These are phyloP conservation scores for Hymenoscyphus fructigenus DNA, from an alignment of 2,329 filamentous ascomycete genomes.

Conservation along the genomic window DNA sequence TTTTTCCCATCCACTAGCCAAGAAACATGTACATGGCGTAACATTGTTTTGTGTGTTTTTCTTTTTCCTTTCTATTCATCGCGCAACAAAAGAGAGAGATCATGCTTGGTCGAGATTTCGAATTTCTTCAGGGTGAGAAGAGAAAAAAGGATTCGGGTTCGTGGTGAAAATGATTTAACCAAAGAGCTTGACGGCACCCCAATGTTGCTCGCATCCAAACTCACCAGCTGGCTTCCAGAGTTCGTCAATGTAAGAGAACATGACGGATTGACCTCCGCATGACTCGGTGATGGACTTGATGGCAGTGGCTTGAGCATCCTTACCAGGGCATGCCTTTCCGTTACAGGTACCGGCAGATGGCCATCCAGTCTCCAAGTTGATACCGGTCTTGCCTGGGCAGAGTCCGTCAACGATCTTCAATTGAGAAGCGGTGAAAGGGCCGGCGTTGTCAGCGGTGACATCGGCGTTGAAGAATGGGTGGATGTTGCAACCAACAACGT, in stretches of 20 bases:
- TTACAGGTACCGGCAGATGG: constrained; percentile 69
- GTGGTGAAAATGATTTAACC: background rate
- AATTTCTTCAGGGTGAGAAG: background rate
- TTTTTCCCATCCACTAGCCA: background rate
- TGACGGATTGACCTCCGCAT: constrained; percentile 67
- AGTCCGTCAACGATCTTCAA: constrained; percentile 67
- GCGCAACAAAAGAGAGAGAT: background rate
- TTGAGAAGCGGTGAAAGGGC: constrained; percentile 73
- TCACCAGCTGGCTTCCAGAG: constrained; percentile 73
- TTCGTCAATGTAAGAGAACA: constrained; percentile 82
- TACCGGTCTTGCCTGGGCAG: constrained; percentile 70
- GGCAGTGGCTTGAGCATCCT: constrained; percentile 66
- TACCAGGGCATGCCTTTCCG: constrained; percentile 68
- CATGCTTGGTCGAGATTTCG: constrained; percentile 1
- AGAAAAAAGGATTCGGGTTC: background rate
- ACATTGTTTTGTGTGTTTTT: background rate
- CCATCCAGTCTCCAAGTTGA: constrained; percentile 92
- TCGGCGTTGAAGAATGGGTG: constrained; percentile 91
- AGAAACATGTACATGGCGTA: background rate
- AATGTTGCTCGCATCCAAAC: constrained; percentile 76
- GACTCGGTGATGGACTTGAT: constrained; percentile 67
- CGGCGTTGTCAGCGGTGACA: constrained; percentile 63
- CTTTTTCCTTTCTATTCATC: background rate
- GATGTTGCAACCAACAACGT: constrained; percentile 81
- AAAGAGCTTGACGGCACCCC: constrained; percentile 52